phyloP scores from a whole-genome alignment of 164 flowering plant genomes.

The Magnolia officinalis region DNA sequence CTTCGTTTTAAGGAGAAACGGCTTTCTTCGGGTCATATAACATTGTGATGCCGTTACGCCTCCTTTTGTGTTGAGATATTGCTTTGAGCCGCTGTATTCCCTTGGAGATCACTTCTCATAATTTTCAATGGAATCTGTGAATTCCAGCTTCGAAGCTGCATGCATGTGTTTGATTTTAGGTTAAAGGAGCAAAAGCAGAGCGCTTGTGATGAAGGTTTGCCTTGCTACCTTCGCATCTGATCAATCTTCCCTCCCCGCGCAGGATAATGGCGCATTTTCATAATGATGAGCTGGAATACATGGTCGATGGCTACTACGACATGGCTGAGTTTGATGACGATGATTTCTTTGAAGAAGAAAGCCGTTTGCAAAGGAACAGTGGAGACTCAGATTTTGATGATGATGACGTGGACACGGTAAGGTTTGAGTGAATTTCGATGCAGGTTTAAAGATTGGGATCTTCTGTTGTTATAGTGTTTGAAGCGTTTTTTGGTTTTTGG shows the following conservation, averaged over 20 bases:
- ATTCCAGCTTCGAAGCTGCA: not conserved
- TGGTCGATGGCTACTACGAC: constrained; percentile 49
- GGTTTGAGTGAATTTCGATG: not conserved
- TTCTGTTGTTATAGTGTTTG: not conserved
- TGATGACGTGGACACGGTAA: constrained; percentile 44
- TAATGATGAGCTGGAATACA: constrained; percentile 50
- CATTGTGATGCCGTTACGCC: not conserved
- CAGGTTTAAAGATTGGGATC: not conserved
- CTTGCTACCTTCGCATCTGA: not conserved
- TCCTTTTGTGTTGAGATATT: not conserved
- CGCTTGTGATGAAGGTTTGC: not conserved
- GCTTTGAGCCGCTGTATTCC: not conserved
- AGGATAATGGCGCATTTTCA: constrained; percentile 47
- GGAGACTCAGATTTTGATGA: constrained; percentile 48
- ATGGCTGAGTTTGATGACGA: constrained; percentile 40
- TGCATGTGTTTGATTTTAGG: not conserved
- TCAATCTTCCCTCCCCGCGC: not conserved
- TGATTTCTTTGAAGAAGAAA: constrained; percentile 22
- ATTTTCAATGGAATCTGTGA: not conserved
- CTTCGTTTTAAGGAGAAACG: not conserved
- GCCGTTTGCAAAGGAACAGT: constrained; percentile 9
- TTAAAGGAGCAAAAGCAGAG: not conserved
- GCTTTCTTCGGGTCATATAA: not conserved
- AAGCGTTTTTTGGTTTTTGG: not conserved
- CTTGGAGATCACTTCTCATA: not conserved